Evolutionary conservation across 495 filamentous ascomycete species (phyloP).

Genomic region (Neurospora sp.): DNA sequence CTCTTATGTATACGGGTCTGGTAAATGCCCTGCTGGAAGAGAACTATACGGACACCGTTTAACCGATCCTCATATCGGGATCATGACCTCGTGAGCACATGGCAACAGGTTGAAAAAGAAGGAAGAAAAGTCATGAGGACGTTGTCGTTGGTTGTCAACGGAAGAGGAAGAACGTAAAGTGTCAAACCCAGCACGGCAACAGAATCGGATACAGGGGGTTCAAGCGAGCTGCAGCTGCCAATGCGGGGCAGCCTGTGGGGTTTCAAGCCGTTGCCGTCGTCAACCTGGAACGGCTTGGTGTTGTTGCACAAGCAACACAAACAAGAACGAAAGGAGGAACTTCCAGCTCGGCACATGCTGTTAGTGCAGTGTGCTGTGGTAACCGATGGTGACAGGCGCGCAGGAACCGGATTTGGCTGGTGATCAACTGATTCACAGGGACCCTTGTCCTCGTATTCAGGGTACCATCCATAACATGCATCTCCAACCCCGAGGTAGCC

Average conservation of each 20-base stretch:
- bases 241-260: not conserved
- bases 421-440: not conserved
- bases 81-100: not conserved
- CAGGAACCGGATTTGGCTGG: not conserved
- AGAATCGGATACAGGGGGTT: not conserved
- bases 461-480: not conserved
- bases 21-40: not conserved
- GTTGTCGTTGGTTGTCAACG: not conserved
- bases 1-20: not conserved
- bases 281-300: not conserved
- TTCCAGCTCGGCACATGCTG: not conserved
- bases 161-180: not conserved
- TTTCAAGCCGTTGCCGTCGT: not conserved
- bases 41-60: not conserved
- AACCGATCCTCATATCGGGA: not conserved
- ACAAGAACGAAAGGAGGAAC: not conserved
- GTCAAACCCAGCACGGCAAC: not conserved
- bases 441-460: not conserved
- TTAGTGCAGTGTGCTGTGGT: not conserved
- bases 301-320: not conserved
- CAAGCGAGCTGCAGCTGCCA: not conserved
- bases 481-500: not conserved
- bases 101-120: not conserved
- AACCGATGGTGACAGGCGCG: not conserved
- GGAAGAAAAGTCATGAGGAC: not conserved